Evolutionary conservation across 352 stramenopile species (phyloP), one percentile per base, ranked within the genome.

Genomic region (Pythium brachiatum): DNA sequence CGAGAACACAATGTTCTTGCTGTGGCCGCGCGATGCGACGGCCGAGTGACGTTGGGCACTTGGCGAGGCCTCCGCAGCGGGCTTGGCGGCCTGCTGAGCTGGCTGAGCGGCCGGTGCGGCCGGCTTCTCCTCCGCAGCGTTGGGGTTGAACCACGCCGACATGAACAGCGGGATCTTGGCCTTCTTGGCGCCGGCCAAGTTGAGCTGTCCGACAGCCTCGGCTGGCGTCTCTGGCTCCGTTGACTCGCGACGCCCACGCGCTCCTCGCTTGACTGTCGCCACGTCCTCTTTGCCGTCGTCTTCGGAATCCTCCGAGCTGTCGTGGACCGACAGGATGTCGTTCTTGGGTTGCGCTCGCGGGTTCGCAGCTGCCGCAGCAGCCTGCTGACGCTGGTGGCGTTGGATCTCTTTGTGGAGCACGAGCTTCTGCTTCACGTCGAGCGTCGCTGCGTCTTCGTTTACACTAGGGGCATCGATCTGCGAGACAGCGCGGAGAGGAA

Each of bases 81-180:
- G 57, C 51, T 61, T 66, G 50, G 29, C 34, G 29, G 56, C 57
- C 20, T 50, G 31, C n/a, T 25, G 50, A 7, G 18, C 36, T 5
- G 47, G 20, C 4, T 21, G 48, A 29, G 46, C 46, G 18, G 75
- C 70, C 23, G 54, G 52, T n/a, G 53, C 57, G 25, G 64, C 68
- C 31, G 70, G 62, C 47, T 83, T 79, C 2, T 71, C 72, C 32
- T 86, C 74, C 23, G 75, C 76, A 7, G 68, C 68, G 47, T 77
- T 73, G 25, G 69, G 70, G 56, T 89, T 86, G 50, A 89, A 89
- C 79, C 79, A 89, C 6, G 75, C 77, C 9, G 79, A 89, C 38
- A 88, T 54, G 57, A 90, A 90, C 58, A 83, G 70, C 34, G 79
- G 79, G 53, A 90, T 90, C 66, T 89, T 88, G 56, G 82, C 82